These are phyloP conservation scores for Tricholoma furcatifolium DNA, from an alignment of 768 basidiomycete genomes.

Conservation along the genomic window DNA sequence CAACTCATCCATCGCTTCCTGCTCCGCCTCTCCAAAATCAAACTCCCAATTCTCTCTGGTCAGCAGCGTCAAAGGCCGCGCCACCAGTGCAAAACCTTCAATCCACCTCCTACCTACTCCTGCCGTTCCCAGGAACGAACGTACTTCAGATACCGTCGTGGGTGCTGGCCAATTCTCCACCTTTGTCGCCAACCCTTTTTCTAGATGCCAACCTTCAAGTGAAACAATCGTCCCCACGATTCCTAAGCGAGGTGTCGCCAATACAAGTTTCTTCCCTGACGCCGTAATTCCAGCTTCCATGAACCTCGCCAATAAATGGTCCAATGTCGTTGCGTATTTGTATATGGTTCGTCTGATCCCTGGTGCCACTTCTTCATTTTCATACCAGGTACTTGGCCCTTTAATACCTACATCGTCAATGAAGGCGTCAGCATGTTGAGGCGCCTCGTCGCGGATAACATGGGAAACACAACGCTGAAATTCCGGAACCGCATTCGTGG, in stretches of 20 bases:
- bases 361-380: too few relatives aligned
- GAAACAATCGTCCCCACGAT: too few relatives aligned
- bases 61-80: too few relatives aligned
- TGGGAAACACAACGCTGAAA: slow-evolving; percentile 32
- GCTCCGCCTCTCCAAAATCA: slow-evolving; percentile 19
- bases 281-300: slow-evolving; percentile 27
- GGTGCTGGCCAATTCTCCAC: too few relatives aligned
- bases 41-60: slow-evolving; percentile 18
- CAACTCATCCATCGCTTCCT: slow-evolving; percentile 22
- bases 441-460: too few relatives aligned
- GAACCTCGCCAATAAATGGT: slow-evolving; percentile 21
- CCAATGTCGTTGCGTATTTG: slow-evolving; percentile 29
- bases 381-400: slow-evolving; percentile 15
- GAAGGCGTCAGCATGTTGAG: too few relatives aligned
- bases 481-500: slow-evolving; percentile 31
- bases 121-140: slow-evolving; percentile 23
- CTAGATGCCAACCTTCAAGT: too few relatives aligned
- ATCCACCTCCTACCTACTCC: slow-evolving; percentile 26
- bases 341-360: slow-evolving; percentile 14
- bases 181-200: too few relatives aligned
- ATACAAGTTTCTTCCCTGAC: too few relatives aligned
- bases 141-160: slow-evolving; percentile 13
- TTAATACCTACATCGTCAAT: too few relatives aligned
- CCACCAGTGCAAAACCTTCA: slow-evolving; percentile 15
- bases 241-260: too few relatives aligned